A percentile compares a stretch with the other conserved stretches of the same genome.
Evolutionary conservation across 169 alveolate species (phyloP).

Genomic region (Eimeria praecox): DNA sequence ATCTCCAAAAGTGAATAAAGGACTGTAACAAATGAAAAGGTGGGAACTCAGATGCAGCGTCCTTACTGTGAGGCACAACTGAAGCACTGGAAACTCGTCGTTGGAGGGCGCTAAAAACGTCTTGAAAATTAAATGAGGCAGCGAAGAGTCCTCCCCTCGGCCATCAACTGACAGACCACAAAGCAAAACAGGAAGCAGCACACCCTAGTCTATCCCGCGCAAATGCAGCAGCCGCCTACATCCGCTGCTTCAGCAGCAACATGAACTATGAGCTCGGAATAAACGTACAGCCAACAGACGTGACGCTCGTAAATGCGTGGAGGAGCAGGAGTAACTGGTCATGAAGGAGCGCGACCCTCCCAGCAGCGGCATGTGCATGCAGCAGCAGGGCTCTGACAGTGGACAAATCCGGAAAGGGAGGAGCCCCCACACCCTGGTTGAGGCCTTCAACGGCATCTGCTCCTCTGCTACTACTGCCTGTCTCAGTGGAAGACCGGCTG

Average conservation of each 20-base stretch:
- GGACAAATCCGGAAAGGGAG: slow-evolving; percentile 76
- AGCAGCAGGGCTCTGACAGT: slow-evolving; percentile 76
- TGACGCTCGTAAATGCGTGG: slow-evolving; percentile 61
- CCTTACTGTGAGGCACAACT: not conserved
- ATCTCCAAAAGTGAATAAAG: not conserved
- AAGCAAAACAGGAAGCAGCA: not conserved
- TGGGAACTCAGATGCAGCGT: not conserved
- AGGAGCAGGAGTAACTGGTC: slow-evolving; percentile 78
- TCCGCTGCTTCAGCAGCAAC: not conserved
- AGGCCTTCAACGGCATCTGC: slow-evolving; percentile 16
- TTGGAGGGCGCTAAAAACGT: slow-evolving; percentile 9
- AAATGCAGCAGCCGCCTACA: not conserved
- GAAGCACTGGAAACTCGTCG: slow-evolving; percentile 66
- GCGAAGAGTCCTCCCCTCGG: slow-evolving; percentile 1
- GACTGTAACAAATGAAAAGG: not conserved
- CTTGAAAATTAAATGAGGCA: slow-evolving; percentile 52
- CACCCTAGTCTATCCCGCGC: not conserved
- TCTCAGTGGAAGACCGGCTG: slow-evolving; percentile 34
- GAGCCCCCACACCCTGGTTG: not conserved
- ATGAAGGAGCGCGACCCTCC: slow-evolving; percentile 76
- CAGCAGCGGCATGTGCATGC: slow-evolving; percentile 79
- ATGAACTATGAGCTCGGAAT: not conserved
- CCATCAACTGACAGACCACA: not conserved
- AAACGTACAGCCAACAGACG: slow-evolving; percentile 45
- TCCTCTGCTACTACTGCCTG: slow-evolving; percentile 44